A percentile compares a stretch with the other conserved stretches of the same genome.
These are phyloP conservation scores for Iodosphaeria phyllophila DNA, from an alignment of 2,329 filamentous ascomycete genomes.

Conservation along the genomic window DNA sequence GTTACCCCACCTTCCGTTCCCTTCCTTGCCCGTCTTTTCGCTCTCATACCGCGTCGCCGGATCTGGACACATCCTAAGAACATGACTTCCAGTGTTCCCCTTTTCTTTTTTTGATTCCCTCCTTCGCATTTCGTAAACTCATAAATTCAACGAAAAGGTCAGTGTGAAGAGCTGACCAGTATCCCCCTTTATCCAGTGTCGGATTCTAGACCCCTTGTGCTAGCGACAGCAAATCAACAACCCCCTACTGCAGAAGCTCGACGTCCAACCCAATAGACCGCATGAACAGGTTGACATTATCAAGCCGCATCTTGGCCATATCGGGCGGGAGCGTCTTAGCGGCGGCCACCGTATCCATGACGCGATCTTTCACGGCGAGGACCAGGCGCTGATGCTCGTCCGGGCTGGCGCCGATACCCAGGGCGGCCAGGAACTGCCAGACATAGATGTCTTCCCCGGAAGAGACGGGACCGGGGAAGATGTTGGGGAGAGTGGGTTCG, in stretches of 20 bases:
- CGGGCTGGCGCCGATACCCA: slow-evolving; percentile 81
- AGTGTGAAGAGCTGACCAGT: too few relatives aligned
- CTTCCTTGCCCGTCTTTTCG: too few relatives aligned
- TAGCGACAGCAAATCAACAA: too few relatives aligned
- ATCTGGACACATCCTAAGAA: too few relatives aligned
- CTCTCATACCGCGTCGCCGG: too few relatives aligned
- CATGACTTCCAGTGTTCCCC: too few relatives aligned
- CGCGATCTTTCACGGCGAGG: slow-evolving; percentile 89
- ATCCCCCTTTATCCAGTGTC: too few relatives aligned
- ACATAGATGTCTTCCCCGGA: slow-evolving; percentile 88
- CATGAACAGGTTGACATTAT: slow-evolving; percentile 97
- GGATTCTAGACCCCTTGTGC: too few relatives aligned
- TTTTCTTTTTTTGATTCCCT: too few relatives aligned
- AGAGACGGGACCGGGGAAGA: slow-evolving; percentile 85
- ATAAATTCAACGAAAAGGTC: too few relatives aligned
- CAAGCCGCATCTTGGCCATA: slow-evolving; percentile 65
- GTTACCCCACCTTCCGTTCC: too few relatives aligned
- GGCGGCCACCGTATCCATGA: slow-evolving; percentile 83
- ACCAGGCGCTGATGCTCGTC: slow-evolving; percentile 93
- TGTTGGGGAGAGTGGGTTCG: slow-evolving; percentile 63
- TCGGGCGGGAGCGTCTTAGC: slow-evolving; percentile 78
- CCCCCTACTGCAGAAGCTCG: slow-evolving; percentile 43
- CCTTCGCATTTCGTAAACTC: too few relatives aligned
- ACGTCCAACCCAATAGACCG: slow-evolving; percentile 96
- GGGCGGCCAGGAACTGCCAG: slow-evolving; percentile 92